These are phyloP conservation scores for Myxozyma neglecta DNA, from an alignment of 805 yeast genomes.

Conservation along the genomic window DNA sequence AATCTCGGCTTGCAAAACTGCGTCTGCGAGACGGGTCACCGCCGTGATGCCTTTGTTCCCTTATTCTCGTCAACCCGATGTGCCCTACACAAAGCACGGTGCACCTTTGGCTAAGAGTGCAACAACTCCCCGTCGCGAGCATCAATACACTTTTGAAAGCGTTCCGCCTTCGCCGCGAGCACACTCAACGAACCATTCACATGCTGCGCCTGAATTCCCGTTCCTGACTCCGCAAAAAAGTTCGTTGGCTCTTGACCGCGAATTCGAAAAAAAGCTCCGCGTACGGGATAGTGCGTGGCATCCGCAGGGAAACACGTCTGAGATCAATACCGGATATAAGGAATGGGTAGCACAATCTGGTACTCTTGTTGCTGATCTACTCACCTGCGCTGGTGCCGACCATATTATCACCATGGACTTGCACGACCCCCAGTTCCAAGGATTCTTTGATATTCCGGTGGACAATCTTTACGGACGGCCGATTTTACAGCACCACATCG, in stretches of 20 bases:
- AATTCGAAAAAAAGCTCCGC: constrained; percentile 14
- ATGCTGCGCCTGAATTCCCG: constrained; percentile 8
- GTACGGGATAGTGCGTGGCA: constrained; percentile 11
- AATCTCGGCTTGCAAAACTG: constrained; percentile 89
- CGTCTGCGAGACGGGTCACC: constrained; percentile 84
- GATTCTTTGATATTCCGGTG: constrained; percentile 93
- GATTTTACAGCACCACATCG: constrained; percentile 78
- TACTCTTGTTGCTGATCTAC: constrained; percentile 80
- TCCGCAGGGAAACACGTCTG: constrained; percentile 25
- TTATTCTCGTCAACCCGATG: constrained; percentile 93
- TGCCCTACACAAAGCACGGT: constrained; percentile 76
- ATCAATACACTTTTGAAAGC: constrained; percentile 49
- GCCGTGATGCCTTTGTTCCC: constrained; percentile 94
- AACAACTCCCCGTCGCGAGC: constrained; percentile 19
- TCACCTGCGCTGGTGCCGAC: constrained; percentile 93
- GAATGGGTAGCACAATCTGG: constrained; percentile 95
- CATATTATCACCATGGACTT: constrained; percentile 96
- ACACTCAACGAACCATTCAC: neutral
- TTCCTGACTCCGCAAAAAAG: constrained; percentile 1
- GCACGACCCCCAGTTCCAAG: constrained; percentile 97
- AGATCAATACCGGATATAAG: constrained; percentile 66
- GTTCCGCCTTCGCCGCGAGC: constrained; percentile 43
- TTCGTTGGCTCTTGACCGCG: constrained; percentile 19
- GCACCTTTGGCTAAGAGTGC: constrained; percentile 57
- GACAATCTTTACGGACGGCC: constrained; percentile 92